Conservation (phyloP, 2,329 filamentous ascomycete genomes). For the Colletotrichum agaves region DNA sequence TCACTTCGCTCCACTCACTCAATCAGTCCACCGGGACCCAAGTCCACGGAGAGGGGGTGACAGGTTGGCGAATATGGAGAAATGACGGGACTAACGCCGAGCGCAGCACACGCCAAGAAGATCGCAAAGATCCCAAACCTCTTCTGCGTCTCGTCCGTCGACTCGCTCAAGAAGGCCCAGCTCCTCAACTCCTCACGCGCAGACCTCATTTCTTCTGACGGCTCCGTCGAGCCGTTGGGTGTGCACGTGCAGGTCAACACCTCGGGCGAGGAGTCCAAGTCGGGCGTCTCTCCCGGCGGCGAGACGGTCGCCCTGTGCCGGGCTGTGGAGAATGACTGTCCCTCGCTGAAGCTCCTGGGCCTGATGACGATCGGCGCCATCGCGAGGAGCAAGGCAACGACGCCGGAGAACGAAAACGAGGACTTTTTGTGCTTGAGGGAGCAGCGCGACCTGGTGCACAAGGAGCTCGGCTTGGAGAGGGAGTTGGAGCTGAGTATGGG, state of each 20-base stretch:
- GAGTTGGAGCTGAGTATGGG: slow-evolving; percentile 94
- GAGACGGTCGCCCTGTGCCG: slow-evolving; percentile 73
- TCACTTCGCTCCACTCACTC: background rate
- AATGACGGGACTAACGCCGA: background rate
- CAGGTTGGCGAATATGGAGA: too few relatives aligned
- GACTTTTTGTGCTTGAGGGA: slow-evolving; percentile 80
- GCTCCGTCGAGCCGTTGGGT: slow-evolving; percentile 62
- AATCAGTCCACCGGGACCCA: background rate
- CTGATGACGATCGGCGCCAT: slow-evolving; percentile 99
- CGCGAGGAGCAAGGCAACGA: slow-evolving; percentile 80
- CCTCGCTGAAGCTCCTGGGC: slow-evolving; percentile 78
- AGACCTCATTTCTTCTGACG: slow-evolving; percentile 58
- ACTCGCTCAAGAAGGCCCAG: slow-evolving; percentile 86
- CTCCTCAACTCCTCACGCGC: slow-evolving; percentile 81
- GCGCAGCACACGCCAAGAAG: slow-evolving; percentile 84
- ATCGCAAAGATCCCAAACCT: slow-evolving; percentile 89
- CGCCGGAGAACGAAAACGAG: slow-evolving; percentile 85
- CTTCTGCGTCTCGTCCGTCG: slow-evolving; percentile 91
- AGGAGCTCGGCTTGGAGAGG: slow-evolving; percentile 57
- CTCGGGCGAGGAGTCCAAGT: slow-evolving; percentile 86
- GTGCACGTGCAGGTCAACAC: slow-evolving; percentile 97
- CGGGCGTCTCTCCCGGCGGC: slow-evolving; percentile 77
- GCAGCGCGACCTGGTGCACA: slow-evolving; percentile 76
- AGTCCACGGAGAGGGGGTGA: background rate
- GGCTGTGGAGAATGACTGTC: slow-evolving; percentile 76